phyloP scores from a whole-genome alignment of 495 filamentous ascomycete species.

The Xylaria acuta region DNA sequence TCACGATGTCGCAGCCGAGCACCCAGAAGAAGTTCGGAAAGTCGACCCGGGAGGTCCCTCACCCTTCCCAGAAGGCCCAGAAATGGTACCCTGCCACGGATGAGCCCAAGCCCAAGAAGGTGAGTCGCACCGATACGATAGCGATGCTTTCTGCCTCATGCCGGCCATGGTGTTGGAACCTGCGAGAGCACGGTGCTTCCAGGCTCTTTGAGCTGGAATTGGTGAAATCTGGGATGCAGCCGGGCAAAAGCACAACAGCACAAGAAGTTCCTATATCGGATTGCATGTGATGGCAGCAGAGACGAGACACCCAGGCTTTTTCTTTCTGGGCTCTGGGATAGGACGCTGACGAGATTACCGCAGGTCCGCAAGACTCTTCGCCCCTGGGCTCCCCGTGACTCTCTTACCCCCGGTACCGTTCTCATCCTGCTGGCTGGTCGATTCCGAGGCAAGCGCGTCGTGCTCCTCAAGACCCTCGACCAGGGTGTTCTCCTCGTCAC shows the following conservation, averaged over 20 bases:
- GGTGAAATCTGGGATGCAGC: not conserved
- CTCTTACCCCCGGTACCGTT: conserved; percentile 89
- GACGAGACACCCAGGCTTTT: conserved; percentile 12
- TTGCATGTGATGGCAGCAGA: conserved; percentile 11
- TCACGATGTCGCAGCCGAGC: conserved; percentile 71
- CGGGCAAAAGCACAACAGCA: not conserved
- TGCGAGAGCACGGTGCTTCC: conserved; percentile 1
- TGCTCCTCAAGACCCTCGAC: conserved; percentile 95
- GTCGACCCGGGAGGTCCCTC: conserved; percentile 87
- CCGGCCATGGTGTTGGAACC: not conserved
- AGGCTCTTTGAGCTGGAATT: not conserved
- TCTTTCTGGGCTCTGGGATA: not conserved
- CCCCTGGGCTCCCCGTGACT: conserved; percentile 79
- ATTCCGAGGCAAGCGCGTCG: conserved; percentile 99
- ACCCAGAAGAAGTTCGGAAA: conserved; percentile 97
- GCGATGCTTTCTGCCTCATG: conserved; percentile 3
- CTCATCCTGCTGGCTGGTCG: conserved; percentile 99
- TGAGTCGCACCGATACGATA: conserved; percentile 58
- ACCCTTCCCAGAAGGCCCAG: conserved; percentile 85
- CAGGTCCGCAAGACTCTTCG: conserved; percentile 95
- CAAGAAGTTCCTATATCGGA: conserved; percentile 26
- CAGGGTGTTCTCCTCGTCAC: conserved; percentile 98
- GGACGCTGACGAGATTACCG: conserved; percentile 34
- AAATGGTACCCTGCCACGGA: conserved; percentile 99
- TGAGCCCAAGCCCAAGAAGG: conserved; percentile 88